Evolutionary conservation across 768 basidiomycete genomes (phyloP).

Genomic region (Termitomyces sp.): DNA sequence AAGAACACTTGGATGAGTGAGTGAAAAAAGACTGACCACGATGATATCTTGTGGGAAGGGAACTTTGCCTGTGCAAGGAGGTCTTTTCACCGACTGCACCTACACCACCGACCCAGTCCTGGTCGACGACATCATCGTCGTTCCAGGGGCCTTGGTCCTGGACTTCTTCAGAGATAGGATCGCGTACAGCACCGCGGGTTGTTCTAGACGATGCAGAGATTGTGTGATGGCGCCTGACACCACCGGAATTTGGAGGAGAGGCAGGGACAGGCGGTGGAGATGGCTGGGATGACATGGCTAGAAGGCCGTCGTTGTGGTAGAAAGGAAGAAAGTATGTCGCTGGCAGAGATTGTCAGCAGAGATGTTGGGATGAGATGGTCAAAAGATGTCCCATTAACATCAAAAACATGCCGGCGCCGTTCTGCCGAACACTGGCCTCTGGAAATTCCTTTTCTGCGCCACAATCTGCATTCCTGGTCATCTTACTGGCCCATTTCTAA

Average conservation of each 20-base stretch:
- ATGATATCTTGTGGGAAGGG: constrained; percentile 78
- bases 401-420: constrained; percentile 13
- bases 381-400: constrained; percentile 11
- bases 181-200: constrained; percentile 55
- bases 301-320: no score
- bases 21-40: constrained; percentile 45
- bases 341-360: background rate
- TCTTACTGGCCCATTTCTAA: background rate
- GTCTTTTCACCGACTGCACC: constrained; percentile 84
- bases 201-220: constrained; percentile 73
- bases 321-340: constrained; percentile 7
- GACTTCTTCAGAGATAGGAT: constrained; percentile 65
- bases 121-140: constrained; percentile 75
- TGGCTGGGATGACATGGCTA: constrained; percentile 31
- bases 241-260: constrained; percentile 37
- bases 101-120: constrained; percentile 79
- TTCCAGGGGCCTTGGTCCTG: constrained; percentile 56
- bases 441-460: background rate
- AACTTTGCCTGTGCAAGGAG: constrained; percentile 75
- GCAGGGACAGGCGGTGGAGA: constrained; percentile 35
- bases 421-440: background rate
- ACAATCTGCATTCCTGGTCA: background rate
- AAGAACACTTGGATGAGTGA: constrained; percentile 1
- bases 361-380: constrained; percentile 12
- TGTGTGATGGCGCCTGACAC: constrained; percentile 81